Conservation (phyloP, 352 stramenopile genomes). For the Phytophthora constricta region DNA sequence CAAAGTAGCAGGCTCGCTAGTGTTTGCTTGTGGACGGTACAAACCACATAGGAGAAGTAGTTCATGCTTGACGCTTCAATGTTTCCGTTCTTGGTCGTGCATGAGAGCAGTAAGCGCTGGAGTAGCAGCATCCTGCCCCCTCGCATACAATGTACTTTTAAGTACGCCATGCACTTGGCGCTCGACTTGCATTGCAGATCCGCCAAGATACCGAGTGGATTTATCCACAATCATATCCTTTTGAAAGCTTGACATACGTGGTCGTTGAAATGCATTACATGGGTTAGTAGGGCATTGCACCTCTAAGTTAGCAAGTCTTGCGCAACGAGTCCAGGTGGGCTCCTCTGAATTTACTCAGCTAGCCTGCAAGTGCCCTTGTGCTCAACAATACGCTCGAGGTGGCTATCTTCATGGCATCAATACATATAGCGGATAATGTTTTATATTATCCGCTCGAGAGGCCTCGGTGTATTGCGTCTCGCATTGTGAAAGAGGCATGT, state of each 20-base stretch:
- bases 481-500: not conserved
- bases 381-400: no score
- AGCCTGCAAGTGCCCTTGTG: not conserved
- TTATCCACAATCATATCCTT: no score
- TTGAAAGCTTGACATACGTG: no score
- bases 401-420: no score
- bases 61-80: not conserved
- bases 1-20: not conserved
- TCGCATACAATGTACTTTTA: no score
- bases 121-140: no score
- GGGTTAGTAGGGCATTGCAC: no score
- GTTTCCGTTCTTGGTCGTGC: not conserved
- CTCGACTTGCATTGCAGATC: not conserved
- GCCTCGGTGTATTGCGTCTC: not conserved
- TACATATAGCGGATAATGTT: no score
- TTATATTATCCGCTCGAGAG: not conserved
- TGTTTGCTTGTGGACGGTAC: not conserved
- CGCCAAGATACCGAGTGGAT: conserved; percentile 2
- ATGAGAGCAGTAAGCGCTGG: not conserved
- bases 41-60: conserved; percentile 13
- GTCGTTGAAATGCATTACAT: no score
- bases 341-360: not conserved
- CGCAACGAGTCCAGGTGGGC: not conserved
- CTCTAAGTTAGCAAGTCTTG: conserved; percentile 4
- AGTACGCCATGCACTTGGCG: no score